Evolutionary conservation across 139 green algal species (phyloP).

Genomic region (Coelastrella sp.): DNA sequence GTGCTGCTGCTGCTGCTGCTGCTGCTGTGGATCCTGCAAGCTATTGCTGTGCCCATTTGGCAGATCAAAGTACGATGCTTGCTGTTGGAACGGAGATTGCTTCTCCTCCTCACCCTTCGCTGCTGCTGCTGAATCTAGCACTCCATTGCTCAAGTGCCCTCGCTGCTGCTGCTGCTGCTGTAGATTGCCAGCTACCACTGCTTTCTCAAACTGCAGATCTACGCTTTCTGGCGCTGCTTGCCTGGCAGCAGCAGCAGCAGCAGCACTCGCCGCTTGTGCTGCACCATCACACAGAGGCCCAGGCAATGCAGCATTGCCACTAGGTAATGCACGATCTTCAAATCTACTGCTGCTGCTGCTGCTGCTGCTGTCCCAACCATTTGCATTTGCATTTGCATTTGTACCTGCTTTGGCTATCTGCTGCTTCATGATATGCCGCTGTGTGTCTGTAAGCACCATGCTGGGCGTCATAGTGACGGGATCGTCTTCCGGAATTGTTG

Average conservation of each 20-base stretch:
- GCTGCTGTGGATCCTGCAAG: not conserved
- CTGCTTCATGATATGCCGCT: not conserved
- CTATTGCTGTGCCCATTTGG: conserved; percentile 16
- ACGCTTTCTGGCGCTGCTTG: too few relatives aligned
- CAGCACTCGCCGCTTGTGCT: not conserved
- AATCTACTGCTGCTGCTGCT: conserved; percentile 1
- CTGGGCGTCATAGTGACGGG: not conserved
- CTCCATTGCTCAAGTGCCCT: not conserved
- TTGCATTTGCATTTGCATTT: not conserved
- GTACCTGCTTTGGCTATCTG: conserved; percentile 9
- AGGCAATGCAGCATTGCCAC: too few relatives aligned
- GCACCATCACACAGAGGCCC: not conserved
- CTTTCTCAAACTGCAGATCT: too few relatives aligned
- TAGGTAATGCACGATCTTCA: too few relatives aligned
- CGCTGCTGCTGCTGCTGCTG: conserved; percentile 14
- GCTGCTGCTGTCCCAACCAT: not conserved
- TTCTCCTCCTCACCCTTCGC: not conserved
- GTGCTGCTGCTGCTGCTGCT: not conserved
- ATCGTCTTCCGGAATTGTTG: conserved; percentile 17
- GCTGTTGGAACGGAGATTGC: not conserved
- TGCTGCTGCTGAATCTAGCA: not conserved
- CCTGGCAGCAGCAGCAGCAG: not conserved
- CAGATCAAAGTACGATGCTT: conserved; percentile 3
- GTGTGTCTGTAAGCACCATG: conserved; percentile 11
- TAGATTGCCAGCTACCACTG: not conserved